phyloP scores from a whole-genome alignment of 495 filamentous ascomycete genomes.

The Corynascus novoguineensis region DNA sequence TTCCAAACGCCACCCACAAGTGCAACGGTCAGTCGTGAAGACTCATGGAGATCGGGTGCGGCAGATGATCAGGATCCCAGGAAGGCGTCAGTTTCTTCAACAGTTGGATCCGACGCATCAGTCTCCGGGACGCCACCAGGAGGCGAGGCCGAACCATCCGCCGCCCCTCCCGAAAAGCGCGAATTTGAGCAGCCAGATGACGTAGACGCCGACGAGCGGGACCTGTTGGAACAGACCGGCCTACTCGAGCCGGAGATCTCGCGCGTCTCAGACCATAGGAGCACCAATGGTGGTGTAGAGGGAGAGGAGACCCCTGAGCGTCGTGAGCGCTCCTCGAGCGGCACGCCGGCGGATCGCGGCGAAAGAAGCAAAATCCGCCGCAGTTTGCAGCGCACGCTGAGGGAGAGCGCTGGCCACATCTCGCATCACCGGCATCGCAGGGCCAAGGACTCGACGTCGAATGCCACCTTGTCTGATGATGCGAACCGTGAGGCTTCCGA shows the following conservation, averaged over 20 bases:
- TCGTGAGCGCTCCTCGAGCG: conserved; percentile 27
- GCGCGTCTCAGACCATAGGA: conserved; percentile 17
- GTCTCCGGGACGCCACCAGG: conserved; percentile 29
- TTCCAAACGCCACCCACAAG: conserved; percentile 45
- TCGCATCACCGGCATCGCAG: conserved; percentile 66
- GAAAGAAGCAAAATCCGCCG: conserved; percentile 66
- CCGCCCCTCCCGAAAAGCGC: conserved; percentile 19
- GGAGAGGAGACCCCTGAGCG: conserved; percentile 32
- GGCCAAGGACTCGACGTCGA: conserved; percentile 67
- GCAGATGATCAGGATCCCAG: conserved; percentile 31
- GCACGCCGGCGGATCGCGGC: conserved; percentile 34
- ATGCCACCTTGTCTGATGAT: conserved; percentile 58
- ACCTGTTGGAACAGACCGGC: conserved; percentile 48
- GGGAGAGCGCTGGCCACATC: conserved; percentile 64
- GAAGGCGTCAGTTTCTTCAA: conserved; percentile 41
- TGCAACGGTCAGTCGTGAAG: conserved; percentile 43
- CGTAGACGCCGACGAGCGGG: conserved; percentile 45
- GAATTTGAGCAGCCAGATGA: conserved; percentile 30
- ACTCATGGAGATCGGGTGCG: conserved; percentile 50
- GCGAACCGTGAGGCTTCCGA: conserved; percentile 51
- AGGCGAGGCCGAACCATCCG: conserved; percentile 19
- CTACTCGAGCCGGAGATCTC: conserved; percentile 31
- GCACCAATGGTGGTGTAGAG: conserved; percentile 21
- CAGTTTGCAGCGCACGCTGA: conserved; percentile 89
- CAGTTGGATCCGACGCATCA: conserved; percentile 35